Conservation (phyloP, 2,329 filamentous ascomycete genomes). For the Alternaria sp. region DNA sequence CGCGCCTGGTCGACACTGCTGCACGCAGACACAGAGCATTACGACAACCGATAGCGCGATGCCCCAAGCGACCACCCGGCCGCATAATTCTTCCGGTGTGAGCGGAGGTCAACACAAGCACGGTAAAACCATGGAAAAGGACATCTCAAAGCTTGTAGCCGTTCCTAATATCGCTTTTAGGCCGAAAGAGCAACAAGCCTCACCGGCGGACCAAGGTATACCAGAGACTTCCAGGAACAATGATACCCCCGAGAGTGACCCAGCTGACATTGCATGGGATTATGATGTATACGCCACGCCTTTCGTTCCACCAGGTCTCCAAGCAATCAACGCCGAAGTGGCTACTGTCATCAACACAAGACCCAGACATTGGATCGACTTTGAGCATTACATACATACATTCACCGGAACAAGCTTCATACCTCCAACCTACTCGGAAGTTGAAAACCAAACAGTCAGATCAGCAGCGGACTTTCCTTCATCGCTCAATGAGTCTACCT, state of each 20-base stretch:
- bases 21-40: neutral
- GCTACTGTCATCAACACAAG: slow-evolving; percentile 7
- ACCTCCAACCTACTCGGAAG: neutral
- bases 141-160: slow-evolving; percentile 7
- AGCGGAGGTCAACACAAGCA: neutral
- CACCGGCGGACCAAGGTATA: neutral
- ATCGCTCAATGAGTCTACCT: slow-evolving; percentile 14
- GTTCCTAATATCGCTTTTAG: slow-evolving; percentile 3
- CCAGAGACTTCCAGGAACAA: neutral
- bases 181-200: neutral
- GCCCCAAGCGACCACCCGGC: neutral
- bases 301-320: slow-evolving; percentile 22
- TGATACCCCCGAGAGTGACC: neutral
- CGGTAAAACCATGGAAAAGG: neutral
- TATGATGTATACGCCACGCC: slow-evolving; percentile 33
- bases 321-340: slow-evolving; percentile 22
- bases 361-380: slow-evolving; percentile 23
- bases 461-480: neutral
- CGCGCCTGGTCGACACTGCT: neutral
- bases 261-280: neutral
- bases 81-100: neutral
- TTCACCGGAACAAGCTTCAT: slow-evolving; percentile 33
- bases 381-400: slow-evolving; percentile 15
- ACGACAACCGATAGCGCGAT: neutral
- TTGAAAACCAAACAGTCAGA: neutral